These are phyloP conservation scores for Candida patagonica DNA, from an alignment of 805 yeast species.

Conservation along the genomic window DNA sequence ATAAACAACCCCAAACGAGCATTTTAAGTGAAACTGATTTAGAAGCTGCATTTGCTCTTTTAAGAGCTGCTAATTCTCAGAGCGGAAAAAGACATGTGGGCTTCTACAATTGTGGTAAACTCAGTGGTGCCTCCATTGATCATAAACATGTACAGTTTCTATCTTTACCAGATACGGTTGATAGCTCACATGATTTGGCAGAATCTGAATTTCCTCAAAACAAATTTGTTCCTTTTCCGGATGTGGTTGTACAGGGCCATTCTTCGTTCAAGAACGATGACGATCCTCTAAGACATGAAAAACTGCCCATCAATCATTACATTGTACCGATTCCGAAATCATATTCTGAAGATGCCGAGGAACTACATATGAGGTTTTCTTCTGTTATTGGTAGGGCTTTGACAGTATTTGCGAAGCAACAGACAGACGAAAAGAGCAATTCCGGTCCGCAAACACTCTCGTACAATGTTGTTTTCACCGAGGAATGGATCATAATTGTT, in stretches of 20 bases:
- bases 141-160: conserved; percentile 90
- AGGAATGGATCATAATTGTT: conserved; percentile 75
- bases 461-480: conserved; percentile 75
- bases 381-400: conserved; percentile 63
- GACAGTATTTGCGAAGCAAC: conserved; percentile 42
- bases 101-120: conserved; percentile 81
- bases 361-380: conserved; percentile 61
- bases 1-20: conserved; percentile 60
- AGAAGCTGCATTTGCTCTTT: conserved; percentile 44
- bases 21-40: conserved; percentile 69
- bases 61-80: conserved; percentile 39
- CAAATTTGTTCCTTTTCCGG: conserved; percentile 34
- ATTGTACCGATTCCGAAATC: conserved; percentile 52
- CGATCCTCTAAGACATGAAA: conserved; percentile 54
- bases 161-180: conserved; percentile 42
- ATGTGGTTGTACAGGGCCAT: conserved; percentile 9
- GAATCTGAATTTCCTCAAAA: conserved; percentile 14
- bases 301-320: conserved; percentile 72
- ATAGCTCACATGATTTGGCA: neutral
- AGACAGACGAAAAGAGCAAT: neutral
- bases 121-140: conserved; percentile 89
- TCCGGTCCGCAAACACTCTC: conserved; percentile 36
- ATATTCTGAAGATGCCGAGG: conserved; percentile 39
- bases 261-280: conserved; percentile 24
- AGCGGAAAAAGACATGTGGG: conserved; percentile 53